Evolutionary conservation across 345 rosid species (phyloP).

Genomic region (Cochlearia excelsa): DNA sequence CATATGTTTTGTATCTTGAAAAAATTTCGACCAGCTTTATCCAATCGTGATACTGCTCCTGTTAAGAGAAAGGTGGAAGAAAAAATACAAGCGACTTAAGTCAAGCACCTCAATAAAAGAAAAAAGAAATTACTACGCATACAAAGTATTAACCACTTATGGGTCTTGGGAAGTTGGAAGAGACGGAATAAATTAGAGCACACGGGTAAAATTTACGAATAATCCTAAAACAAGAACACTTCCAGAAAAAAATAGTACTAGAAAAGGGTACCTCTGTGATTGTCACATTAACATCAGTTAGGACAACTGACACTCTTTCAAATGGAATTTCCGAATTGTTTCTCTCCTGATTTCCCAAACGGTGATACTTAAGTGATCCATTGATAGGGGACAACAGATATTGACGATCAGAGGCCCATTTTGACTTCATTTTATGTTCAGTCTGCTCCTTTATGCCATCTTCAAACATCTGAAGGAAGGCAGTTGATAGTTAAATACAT

Average conservation of each 20-base stretch:
- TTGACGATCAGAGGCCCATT: constrained; percentile 71
- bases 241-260: constrained; percentile 10
- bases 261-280: constrained; percentile 65
- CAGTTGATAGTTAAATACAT: constrained; percentile 11
- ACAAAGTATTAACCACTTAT: constrained; percentile 3
- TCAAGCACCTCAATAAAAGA: constrained; percentile 25
- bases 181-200: constrained; percentile 10
- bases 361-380: constrained; percentile 89
- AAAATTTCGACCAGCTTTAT: constrained; percentile 87
- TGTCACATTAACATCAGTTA: constrained; percentile 78
- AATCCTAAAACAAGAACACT: constrained; percentile 13
- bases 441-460: constrained; percentile 83
- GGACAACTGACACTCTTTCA: constrained; percentile 82
- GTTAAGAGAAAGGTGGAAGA: constrained; percentile 32
- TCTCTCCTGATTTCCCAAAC: constrained; percentile 95
- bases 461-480: constrained; percentile 73
- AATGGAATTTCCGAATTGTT: constrained; percentile 84
- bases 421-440: constrained; percentile 46
- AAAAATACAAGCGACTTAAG: constrained; percentile 22
- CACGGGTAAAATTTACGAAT: constrained; percentile 6
- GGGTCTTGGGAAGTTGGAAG: constrained; percentile 11
- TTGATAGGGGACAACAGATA: constrained; percentile 88
- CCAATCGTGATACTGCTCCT: constrained; percentile 98
- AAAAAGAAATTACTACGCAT: constrained; percentile 1
- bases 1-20: constrained; percentile 73